Evolutionary conservation across 2,329 filamentous ascomycete genomes (phyloP), one percentile per base, ranked within the genome.

Genomic region (Phialemonium atrogriseum): DNA sequence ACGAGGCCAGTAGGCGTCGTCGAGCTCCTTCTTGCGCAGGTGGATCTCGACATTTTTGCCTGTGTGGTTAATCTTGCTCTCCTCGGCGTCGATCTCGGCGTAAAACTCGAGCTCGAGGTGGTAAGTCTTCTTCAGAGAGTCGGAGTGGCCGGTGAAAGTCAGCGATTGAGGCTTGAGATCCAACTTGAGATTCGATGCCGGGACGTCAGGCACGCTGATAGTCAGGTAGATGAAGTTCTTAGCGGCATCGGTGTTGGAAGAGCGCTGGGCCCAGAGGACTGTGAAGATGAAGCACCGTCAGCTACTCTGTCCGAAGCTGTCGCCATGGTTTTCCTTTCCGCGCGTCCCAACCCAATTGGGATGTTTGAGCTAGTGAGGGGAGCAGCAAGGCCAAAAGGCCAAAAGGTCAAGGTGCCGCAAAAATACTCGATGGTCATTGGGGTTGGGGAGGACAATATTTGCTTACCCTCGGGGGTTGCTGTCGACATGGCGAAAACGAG

Each of bases 261-360:
- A 96, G 70, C 91, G 88, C 71, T 98, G 91, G 45, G 91, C 89
- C 91, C 91, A 98, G 62, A 87, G 83, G 50, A 98, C 91, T 96
- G 52, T 37, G 33, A 10, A 27, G 27, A 23, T 32, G 32, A 13
- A 18, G 23, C 11, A 12, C 3, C 12, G 33, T 35, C 27, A 33
- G 28, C 32, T 26, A 21, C 4, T 18, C 24, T 4, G 12, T 24
- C 10, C 18, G 20, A 3, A 20, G 25, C 24, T 34, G 27, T 32
- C 32, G 20, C 17, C 10, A 9, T 28, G n/a, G n/a, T n/a, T n/a
- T n/a, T n/a, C n/a, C n/a, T n/a, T n/a, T n/a, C n/a, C n/a, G n/a
- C n/a, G n/a, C n/a, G n/a, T n/a, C n/a, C n/a, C n/a, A n/a, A n/a
- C n/a, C n/a, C n/a, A n/a, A n/a, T n/a, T n/a, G n/a, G n/a, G n/a